Evolutionary conservation across 768 basidiomycete species (phyloP).

Genomic region (Trametes elegans): DNA sequence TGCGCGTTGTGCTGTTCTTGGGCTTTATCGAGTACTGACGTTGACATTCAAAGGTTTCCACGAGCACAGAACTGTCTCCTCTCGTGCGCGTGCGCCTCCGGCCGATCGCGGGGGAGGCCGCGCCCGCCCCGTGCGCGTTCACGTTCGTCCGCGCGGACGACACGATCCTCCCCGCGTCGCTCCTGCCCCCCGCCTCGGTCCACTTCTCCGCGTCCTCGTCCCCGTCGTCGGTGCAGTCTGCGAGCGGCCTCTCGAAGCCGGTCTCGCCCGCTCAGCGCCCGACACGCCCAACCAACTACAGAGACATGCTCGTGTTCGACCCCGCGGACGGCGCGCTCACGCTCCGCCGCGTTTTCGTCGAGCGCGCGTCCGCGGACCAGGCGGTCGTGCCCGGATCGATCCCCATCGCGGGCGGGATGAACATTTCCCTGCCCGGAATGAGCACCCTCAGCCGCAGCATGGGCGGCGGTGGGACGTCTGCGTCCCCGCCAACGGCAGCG

Average conservation of each 20-base stretch:
- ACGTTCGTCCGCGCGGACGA: conserved; percentile 46
- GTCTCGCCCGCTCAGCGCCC: conserved; percentile 27
- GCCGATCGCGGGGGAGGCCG: conserved; percentile 25
- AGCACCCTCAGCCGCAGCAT: conserved; percentile 40
- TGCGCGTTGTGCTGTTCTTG: conserved; percentile 26
- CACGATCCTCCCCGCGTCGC: conserved; percentile 35
- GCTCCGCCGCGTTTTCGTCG: conserved; percentile 51
- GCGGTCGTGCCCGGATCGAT: conserved; percentile 27
- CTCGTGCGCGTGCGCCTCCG: conserved; percentile 49
- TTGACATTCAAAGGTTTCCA: conserved; percentile 39
- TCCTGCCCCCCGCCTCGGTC: conserved; percentile 35
- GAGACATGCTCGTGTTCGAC: conserved; percentile 71
- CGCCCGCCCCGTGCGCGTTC: conserved; percentile 47
- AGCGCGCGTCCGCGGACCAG: conserved; percentile 31
- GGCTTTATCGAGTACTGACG: neutral
- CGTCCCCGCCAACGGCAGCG: conserved; percentile 31
- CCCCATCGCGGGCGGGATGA: conserved; percentile 42
- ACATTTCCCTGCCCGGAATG: conserved; percentile 59
- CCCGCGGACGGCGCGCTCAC: conserved; percentile 53
- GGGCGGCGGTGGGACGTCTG: no score
- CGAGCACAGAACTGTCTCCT: conserved; percentile 54
- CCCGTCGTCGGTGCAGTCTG: conserved; percentile 30
- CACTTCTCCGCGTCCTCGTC: conserved; percentile 29
- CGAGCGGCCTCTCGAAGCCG: conserved; percentile 26
- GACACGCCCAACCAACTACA: conserved; percentile 45